Evolutionary conservation across 768 basidiomycete species (phyloP), one percentile per base, ranked within the genome.

Genomic region (Pulveroboletus sp.): DNA sequence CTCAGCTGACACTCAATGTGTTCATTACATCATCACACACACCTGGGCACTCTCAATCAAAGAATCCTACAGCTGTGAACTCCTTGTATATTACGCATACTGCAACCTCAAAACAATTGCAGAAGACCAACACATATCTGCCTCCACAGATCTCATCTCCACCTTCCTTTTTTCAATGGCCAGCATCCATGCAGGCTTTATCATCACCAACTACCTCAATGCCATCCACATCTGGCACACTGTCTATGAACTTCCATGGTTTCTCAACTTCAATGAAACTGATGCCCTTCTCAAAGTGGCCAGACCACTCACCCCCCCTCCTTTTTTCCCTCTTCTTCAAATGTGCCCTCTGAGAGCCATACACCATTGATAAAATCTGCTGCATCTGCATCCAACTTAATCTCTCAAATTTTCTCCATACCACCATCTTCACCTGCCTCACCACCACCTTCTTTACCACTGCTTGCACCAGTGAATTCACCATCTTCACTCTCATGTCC

Each of bases 31-130:
- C 2, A 45, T 45, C 6, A 3, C 6, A 4, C 17, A 24, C 6
- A 27, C 26, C 14, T 46, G 45, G 45, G 13, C 27, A 0, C 11
- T 16, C 1, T 19, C 17, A 3, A 46, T 27, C 0, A 29, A 23
- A n/a, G 12, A 29, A 29, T 6, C 27, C 6, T 29, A 29, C 12
- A 12, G 6, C 6, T 29, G 6, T 6, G 27, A 12, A 12, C 60
- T 79, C 0, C 59, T 75, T n/a, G n/a, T n/a, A n/a, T n/a, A n/a
- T n/a, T n/a, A n/a, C 0, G 51, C 59, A 0, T 79, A 31, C 43
- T 77, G 76, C 42, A 71, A 47, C 17, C 1, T 23, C 6, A 48
- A 40, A 13, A 17, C 3, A 3, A 23, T 53, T 1, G 31, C 51
- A 1, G 47, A 48, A 74, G 14, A 50, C 1, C 5, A 35, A 6